A percentile compares a stretch with the other conserved stretches of the same genome.
Evolutionary conservation across 2,329 filamentous ascomycete species (phyloP).

Genomic region (Tolypocladium capitatum): DNA sequence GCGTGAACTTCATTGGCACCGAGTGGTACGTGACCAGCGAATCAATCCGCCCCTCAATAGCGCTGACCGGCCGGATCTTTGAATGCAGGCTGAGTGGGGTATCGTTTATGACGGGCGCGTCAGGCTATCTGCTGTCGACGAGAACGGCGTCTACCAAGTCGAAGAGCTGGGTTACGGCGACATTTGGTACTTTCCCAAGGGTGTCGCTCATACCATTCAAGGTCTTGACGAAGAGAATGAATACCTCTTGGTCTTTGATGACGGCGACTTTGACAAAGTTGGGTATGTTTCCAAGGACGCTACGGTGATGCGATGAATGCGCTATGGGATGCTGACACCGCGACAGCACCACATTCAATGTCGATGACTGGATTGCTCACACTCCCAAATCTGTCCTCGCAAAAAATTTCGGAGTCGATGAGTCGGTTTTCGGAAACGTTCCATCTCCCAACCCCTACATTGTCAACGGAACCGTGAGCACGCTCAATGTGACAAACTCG

Average conservation of each 20-base stretch:
- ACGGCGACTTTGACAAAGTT: constrained; percentile 50
- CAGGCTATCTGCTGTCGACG: constrained; percentile 46
- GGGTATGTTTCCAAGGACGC: constrained; percentile 26
- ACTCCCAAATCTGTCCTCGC: constrained; percentile 49
- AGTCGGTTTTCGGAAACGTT: constrained; percentile 44
- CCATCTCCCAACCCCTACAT: constrained; percentile 50
- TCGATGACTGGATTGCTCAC: constrained; percentile 57
- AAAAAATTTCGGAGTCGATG: constrained; percentile 54
- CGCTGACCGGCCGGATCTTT: too few species aligned
- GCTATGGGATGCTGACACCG: not conserved
- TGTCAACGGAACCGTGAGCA: constrained; percentile 38
- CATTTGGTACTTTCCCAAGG: constrained; percentile 58
- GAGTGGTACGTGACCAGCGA: constrained; percentile 33
- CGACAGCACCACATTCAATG: constrained; percentile 54
- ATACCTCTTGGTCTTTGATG: constrained; percentile 53
- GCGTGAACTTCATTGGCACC: constrained; percentile 55
- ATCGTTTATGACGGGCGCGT: constrained; percentile 46
- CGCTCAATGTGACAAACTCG: constrained; percentile 20
- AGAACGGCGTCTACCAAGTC: constrained; percentile 41
- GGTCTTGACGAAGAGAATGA: constrained; percentile 54
- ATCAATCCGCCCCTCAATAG: too few species aligned
- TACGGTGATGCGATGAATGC: too few species aligned
- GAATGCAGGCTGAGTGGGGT: constrained; percentile 50
- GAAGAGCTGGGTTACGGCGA: constrained; percentile 47
- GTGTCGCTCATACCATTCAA: constrained; percentile 49